These are phyloP conservation scores for Colletotrichum lini DNA, from an alignment of 2,329 filamentous ascomycete species.

Conservation along the genomic window DNA sequence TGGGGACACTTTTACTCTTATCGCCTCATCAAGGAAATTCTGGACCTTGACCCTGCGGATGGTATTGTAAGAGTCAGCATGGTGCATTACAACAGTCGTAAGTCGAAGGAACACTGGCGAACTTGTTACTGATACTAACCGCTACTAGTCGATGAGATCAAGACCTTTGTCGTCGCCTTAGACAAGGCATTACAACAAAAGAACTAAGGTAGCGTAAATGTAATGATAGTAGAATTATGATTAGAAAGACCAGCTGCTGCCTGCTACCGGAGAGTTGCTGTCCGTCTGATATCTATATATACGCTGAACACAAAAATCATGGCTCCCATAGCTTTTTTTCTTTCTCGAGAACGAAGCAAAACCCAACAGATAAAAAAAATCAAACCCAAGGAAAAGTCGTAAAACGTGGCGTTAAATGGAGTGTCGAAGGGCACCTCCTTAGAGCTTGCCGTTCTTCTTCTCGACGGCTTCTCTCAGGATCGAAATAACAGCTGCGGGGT, in stretches of 20 bases:
- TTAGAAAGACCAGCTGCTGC: conserved; percentile 26
- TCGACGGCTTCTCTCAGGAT: conserved; percentile 86
- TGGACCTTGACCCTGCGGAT: conserved; percentile 68
- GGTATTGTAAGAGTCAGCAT: conserved; percentile 80
- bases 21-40: conserved; percentile 70
- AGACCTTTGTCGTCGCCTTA: conserved; percentile 65
- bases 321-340: conserved; percentile 34
- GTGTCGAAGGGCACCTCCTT: conserved; percentile 15
- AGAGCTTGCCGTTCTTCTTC: conserved; percentile 62
- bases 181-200: conserved; percentile 61
- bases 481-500: conserved; percentile 89
- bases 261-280: conserved; percentile 8
- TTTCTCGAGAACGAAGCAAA: neutral
- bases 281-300: conserved; percentile 31
- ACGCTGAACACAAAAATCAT: conserved; percentile 25
- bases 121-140: neutral
- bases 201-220: conserved; percentile 23
- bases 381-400: conserved; percentile 26
- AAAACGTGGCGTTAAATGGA: conserved; percentile 22
- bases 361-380: conserved; percentile 4
- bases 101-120: conserved; percentile 49
- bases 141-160: conserved; percentile 68
- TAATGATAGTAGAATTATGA: conserved; percentile 25
- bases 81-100: conserved; percentile 80
- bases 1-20: conserved; percentile 81